These are phyloP conservation scores for Pythium coloratum DNA, from an alignment of 352 stramenopile species.

Conservation along the genomic window DNA sequence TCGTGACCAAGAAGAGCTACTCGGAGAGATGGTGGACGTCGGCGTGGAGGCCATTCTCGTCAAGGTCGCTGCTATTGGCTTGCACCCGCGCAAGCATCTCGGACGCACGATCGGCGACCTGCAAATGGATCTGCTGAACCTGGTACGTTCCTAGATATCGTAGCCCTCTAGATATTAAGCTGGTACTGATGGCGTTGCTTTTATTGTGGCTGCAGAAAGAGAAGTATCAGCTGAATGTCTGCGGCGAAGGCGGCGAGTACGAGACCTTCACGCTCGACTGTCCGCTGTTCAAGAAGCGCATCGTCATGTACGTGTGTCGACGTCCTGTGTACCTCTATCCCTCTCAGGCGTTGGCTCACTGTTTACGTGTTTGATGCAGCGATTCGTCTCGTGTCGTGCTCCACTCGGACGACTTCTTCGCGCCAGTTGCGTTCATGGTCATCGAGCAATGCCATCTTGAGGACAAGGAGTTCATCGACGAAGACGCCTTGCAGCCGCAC, in stretches of 20 bases:
- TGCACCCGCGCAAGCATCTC: slow-evolving; percentile 85
- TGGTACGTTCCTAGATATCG: slow-evolving; percentile 42
- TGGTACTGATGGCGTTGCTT: no score
- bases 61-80: slow-evolving; percentile 93
- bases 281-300: slow-evolving; percentile 93
- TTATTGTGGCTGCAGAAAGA: slow-evolving; percentile 59
- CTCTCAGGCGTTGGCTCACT: neutral
- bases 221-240: slow-evolving; percentile 97
- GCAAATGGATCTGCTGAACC: slow-evolving; percentile 84
- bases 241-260: slow-evolving; percentile 99
- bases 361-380: slow-evolving; percentile 29
- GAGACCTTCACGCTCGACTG: slow-evolving; percentile 99
- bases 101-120: slow-evolving; percentile 87
- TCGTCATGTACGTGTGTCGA: slow-evolving; percentile 72
- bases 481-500: slow-evolving; percentile 14
- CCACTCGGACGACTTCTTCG: slow-evolving; percentile 91
- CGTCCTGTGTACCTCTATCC: neutral
- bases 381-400: slow-evolving; percentile 92
- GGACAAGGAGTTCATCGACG: slow-evolving; percentile 58
- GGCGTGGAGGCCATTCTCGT: slow-evolving; percentile 95
- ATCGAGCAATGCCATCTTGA: slow-evolving; percentile 91
- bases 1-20: slow-evolving; percentile 86
- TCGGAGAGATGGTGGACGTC: slow-evolving; percentile 95
- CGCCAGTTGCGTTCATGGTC: slow-evolving; percentile 91
- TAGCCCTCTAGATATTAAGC: no score